These are phyloP conservation scores for Nadsonia commutata DNA, from an alignment of 1,139 yeast species.

Conservation along the genomic window DNA sequence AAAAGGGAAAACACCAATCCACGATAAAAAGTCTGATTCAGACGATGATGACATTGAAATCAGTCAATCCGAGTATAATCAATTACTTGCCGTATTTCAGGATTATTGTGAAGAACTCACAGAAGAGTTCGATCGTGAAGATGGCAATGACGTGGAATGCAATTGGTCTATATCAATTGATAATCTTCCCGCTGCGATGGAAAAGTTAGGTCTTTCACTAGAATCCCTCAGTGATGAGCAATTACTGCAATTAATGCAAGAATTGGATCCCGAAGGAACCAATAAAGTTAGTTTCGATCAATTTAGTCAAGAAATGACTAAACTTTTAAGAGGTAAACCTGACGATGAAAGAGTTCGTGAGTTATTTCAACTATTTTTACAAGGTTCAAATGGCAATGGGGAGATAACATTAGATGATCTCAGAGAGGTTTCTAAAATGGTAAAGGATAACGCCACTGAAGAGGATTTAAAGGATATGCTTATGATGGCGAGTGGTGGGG, in stretches of 20 bases:
- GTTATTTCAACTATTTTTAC: not conserved
- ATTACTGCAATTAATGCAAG: not conserved
- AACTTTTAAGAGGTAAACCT: not conserved
- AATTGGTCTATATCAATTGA: not conserved
- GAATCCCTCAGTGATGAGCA: not conserved
- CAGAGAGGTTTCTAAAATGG: constrained; percentile 13
- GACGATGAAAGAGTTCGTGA: not conserved
- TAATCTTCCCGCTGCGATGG: not conserved
- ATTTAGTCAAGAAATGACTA: not conserved
- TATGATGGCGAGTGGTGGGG: constrained; percentile 12
- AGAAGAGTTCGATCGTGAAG: not conserved
- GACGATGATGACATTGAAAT: not conserved
- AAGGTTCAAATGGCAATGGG: not conserved
- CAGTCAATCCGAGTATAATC: not conserved
- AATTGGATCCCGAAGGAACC: not conserved
- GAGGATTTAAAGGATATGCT: constrained; percentile 22
- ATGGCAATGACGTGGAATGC: not conserved
- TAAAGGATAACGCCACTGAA: constrained; percentile 18
- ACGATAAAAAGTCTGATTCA: not conserved
- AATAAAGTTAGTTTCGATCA: not conserved
- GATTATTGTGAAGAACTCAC: not conserved
- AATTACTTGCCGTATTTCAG: not conserved
- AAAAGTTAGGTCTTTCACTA: not conserved
- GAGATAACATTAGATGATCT: constrained; percentile 16
- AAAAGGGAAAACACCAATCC: not conserved